Conservation (phyloP, 495 filamentous ascomycete species). For the Beverwykella pulmonaria region DNA sequence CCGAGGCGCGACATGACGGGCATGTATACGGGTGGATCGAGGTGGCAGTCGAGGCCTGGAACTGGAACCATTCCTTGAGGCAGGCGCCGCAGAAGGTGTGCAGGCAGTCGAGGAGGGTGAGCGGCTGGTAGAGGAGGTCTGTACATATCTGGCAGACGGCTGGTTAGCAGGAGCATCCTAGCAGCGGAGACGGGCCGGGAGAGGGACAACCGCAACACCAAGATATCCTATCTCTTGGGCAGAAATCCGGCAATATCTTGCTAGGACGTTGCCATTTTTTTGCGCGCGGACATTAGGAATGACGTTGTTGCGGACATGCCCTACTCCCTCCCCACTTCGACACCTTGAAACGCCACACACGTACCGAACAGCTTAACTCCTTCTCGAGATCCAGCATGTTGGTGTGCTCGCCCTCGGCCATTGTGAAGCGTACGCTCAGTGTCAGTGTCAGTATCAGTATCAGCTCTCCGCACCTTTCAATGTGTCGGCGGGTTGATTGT, state of each 20-base stretch:
- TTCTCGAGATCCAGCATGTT: conserved; percentile 71
- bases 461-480: neutral
- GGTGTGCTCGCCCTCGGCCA: conserved; percentile 43
- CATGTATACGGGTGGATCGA: conserved; percentile 72
- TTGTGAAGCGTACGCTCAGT: conserved; percentile 14
- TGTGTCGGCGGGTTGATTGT: neutral
- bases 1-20: conserved; percentile 84
- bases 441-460: neutral
- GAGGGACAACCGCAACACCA: neutral
- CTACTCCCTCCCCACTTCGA: neutral
- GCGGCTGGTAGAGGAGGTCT: conserved; percentile 90
- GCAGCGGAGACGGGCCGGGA: neutral
- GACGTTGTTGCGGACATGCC: neutral
- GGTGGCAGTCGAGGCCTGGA: conserved; percentile 60
- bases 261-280: neutral
- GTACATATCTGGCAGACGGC: conserved; percentile 84
- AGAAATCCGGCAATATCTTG: neutral
- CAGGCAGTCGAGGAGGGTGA: conserved; percentile 94
- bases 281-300: neutral
- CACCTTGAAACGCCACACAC: conserved; percentile 37
- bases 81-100: conserved; percentile 97
- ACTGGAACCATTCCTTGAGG: conserved; percentile 88
- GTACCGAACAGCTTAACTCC: conserved; percentile 89
- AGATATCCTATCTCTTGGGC: neutral
- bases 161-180: conserved; percentile 33